Conservation (phyloP, 2,329 filamentous ascomycete species). For the Hymenoscyphus occultus region DNA sequence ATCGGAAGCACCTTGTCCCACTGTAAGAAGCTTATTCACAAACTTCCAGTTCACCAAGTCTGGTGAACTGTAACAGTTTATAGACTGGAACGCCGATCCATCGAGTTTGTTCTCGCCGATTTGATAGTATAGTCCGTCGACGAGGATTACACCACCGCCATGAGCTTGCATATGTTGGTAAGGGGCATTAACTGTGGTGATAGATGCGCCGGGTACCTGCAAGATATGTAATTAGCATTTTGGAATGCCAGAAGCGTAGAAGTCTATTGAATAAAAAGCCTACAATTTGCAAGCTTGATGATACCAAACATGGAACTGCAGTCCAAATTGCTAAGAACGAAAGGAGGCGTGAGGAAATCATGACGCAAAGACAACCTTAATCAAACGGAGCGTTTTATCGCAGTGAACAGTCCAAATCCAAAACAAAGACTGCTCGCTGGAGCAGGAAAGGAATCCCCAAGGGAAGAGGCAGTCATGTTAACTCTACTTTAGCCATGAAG, state of each 20-base stretch:
- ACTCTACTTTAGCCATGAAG: neutral
- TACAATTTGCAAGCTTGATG: conserved; percentile 14
- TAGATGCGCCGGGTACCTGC: conserved; percentile 33
- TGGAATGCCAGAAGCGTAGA: too few relatives aligned
- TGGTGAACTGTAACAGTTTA: conserved; percentile 60
- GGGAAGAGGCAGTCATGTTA: neutral
- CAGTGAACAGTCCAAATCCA: neutral
- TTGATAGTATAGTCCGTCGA: conserved; percentile 59
- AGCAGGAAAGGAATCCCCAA: neutral
- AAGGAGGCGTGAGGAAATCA: conserved; percentile 6
- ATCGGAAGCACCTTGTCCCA: conserved; percentile 48
- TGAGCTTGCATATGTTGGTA: conserved; percentile 63
- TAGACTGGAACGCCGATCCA: conserved; percentile 58
- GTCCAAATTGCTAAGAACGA: neutral
- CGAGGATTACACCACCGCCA: conserved; percentile 60
- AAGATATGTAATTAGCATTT: neutral
- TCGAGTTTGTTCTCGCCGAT: conserved; percentile 68
- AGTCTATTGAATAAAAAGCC: neutral
- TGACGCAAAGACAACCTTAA: neutral
- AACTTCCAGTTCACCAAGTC: conserved; percentile 64
- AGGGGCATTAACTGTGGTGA: conserved; percentile 30
- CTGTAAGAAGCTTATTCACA: conserved; percentile 56
- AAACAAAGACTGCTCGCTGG: neutral
- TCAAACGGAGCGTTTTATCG: neutral
- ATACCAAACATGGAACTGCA: neutral